A percentile compares a stretch with the other conserved stretches of the same genome.
Evolutionary conservation across 2,329 filamentous ascomycete species (phyloP).

Genomic region (Chaetomium strumarium): DNA sequence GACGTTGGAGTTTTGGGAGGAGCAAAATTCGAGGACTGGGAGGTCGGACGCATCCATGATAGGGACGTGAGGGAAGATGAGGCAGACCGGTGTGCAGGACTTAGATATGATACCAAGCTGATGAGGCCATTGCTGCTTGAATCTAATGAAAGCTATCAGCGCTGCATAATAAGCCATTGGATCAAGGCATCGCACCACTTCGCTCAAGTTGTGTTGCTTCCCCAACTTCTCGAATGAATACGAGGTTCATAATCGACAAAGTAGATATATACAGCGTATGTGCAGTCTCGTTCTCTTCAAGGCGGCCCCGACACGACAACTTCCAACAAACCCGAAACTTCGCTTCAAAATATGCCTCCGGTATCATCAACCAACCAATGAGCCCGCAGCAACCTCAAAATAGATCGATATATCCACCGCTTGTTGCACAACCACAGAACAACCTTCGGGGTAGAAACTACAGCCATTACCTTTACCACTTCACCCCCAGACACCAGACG

Average conservation of each 20-base stretch:
- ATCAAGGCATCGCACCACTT: too few species aligned
- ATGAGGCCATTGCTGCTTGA: too few species aligned
- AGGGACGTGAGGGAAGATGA: too few species aligned
- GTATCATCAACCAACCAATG: slow-evolving; percentile 1
- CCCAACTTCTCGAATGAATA: neutral
- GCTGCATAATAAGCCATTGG: too few species aligned
- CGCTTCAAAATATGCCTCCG: slow-evolving; percentile 1
- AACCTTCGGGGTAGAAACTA: neutral
- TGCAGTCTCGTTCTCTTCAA: slow-evolving; percentile 2
- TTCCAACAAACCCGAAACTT: neutral
- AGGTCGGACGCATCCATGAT: too few species aligned
- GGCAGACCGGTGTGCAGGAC: too few species aligned
- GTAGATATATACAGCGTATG: slow-evolving; percentile 7
- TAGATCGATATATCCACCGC: slow-evolving; percentile 12
- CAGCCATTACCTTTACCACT: neutral
- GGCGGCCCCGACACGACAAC: neutral
- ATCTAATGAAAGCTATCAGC: too few species aligned
- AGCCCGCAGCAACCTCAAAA: neutral
- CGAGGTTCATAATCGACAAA: neutral
- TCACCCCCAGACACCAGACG: neutral
- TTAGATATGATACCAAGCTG: too few species aligned
- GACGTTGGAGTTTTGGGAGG: slow-evolving; percentile 90
- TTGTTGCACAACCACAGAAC: neutral
- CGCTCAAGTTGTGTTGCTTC: too few species aligned
- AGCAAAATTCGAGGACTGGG: slow-evolving; percentile 36